Conservation (phyloP, 1,284 basidiomycete genomes). For the Tilletia caries region DNA sequence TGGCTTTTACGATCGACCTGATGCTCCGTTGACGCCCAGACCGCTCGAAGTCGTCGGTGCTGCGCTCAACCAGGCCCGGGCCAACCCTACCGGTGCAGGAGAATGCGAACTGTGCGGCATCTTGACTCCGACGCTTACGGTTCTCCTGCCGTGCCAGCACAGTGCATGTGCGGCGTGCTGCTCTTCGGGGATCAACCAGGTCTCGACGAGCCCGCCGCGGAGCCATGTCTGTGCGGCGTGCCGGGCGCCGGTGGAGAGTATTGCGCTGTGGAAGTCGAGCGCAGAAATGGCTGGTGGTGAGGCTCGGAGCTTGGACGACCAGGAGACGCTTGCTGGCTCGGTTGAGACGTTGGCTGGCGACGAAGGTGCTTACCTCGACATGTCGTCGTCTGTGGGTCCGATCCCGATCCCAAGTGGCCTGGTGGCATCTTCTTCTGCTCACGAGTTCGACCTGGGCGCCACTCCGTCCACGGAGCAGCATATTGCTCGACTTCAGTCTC, state of each 20-base stretch:
- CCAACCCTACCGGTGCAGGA: neutral
- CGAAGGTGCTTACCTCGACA: no score
- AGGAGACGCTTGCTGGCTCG: no score
- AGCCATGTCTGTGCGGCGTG: slow-evolving; percentile 16
- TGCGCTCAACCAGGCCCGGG: neutral
- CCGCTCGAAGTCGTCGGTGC: neutral
- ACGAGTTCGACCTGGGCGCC: no score
- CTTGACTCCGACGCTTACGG: neutral
- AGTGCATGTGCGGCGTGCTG: slow-evolving; percentile 14
- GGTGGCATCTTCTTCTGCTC: no score
- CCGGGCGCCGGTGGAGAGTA: slow-evolving; percentile 13
- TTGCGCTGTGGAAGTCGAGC: neutral
- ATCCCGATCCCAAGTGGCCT: no score
- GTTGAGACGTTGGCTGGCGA: no score
- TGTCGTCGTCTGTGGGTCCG: no score
- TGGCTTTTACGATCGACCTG: neutral
- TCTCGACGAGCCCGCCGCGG: slow-evolving; percentile 17
- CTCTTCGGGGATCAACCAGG: slow-evolving; percentile 19
- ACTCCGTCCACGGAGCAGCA: no score
- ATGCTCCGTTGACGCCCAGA: neutral
- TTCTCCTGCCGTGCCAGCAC: slow-evolving; percentile 14
- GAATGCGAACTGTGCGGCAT: slow-evolving; percentile 16
- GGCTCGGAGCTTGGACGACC: no score
- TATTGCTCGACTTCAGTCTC: neutral
- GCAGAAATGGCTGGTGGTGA: neutral